phyloP scores from a whole-genome alignment of 805 yeast species.

The Lachancea cidri region DNA sequence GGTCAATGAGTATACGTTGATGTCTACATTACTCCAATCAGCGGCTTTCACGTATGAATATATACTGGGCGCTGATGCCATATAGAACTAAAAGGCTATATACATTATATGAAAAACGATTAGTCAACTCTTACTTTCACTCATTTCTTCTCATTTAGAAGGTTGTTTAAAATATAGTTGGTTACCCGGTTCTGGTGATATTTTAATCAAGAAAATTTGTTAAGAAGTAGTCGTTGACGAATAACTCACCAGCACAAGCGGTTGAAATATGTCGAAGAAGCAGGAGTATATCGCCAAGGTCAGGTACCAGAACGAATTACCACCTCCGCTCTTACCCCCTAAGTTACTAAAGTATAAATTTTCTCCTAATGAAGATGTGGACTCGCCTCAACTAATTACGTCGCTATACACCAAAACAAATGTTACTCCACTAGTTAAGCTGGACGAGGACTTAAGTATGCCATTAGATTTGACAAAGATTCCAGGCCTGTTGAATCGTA shows the following conservation, averaged over 20 bases:
- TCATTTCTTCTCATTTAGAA: too few relatives aligned
- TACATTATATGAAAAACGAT: too few relatives aligned
- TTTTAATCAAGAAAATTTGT: background rate
- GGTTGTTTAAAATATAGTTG: too few relatives aligned
- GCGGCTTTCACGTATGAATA: conserved; percentile 45
- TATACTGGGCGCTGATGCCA: conserved; percentile 11
- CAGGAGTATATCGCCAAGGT: conserved; percentile 79
- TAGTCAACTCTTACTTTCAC: too few relatives aligned
- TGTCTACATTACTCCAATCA: conserved; percentile 36
- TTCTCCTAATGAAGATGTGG: conserved; percentile 38
- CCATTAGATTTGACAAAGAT: conserved; percentile 63
- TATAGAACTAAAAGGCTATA: background rate
- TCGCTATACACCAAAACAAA: conserved; percentile 72
- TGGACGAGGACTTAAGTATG: conserved; percentile 68
- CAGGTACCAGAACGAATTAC: conserved; percentile 79
- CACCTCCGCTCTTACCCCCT: conserved; percentile 92
- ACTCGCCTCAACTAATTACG: conserved; percentile 54
- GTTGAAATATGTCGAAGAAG: conserved; percentile 40
- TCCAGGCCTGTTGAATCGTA: conserved; percentile 62
- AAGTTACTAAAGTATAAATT: conserved; percentile 57
- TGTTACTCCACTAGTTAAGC: conserved; percentile 53
- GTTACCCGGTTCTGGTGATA: background rate
- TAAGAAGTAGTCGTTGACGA: background rate
- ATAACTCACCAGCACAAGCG: background rate
- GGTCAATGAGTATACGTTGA: conserved; percentile 54